phyloP scores from a whole-genome alignment of 768 basidiomycete species.

The Daedaleopsis nitida region DNA sequence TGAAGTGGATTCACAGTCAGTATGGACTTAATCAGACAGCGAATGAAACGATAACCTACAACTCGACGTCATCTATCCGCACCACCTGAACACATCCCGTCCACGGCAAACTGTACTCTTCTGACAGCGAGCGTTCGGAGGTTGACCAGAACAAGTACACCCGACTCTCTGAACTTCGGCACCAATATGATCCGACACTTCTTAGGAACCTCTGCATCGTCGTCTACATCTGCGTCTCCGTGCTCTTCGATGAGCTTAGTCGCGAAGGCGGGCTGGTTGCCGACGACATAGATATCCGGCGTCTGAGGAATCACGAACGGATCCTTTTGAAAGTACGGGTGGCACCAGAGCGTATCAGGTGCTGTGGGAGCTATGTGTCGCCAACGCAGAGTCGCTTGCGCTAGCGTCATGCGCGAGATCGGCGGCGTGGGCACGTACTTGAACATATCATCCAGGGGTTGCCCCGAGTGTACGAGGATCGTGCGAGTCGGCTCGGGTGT shows the following conservation, averaged over 20 bases:
- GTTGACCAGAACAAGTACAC: slow-evolving; percentile 79
- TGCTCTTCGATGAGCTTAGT: slow-evolving; percentile 58
- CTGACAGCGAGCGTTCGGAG: slow-evolving; percentile 73
- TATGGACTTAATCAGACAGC: no score
- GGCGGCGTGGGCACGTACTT: slow-evolving; percentile 82
- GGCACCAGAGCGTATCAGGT: slow-evolving; percentile 98
- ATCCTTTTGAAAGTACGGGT: slow-evolving; percentile 85
- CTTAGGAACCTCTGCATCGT: slow-evolving; percentile 26
- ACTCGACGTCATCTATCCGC: not conserved
- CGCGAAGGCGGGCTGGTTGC: slow-evolving; percentile 83
- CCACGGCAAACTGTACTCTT: slow-evolving; percentile 56
- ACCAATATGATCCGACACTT: slow-evolving; percentile 76
- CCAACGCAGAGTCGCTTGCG: slow-evolving; percentile 85
- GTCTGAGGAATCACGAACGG: slow-evolving; percentile 88
- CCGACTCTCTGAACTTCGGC: slow-evolving; percentile 79
- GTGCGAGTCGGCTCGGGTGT: slow-evolving; percentile 43
- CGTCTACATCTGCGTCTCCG: slow-evolving; percentile 41
- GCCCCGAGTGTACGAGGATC: slow-evolving; percentile 86
- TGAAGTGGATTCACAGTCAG: no score
- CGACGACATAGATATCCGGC: slow-evolving; percentile 91
- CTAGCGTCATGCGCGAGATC: slow-evolving; percentile 70
- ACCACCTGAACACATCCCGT: slow-evolving; percentile 33
- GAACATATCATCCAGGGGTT: slow-evolving; percentile 93
- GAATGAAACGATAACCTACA: not conserved
- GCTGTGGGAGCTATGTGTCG: slow-evolving; percentile 98